These are phyloP conservation scores for Cutaneotrichosporon cutaneum DNA, from an alignment of 1,284 basidiomycete genomes.

Conservation along the genomic window DNA sequence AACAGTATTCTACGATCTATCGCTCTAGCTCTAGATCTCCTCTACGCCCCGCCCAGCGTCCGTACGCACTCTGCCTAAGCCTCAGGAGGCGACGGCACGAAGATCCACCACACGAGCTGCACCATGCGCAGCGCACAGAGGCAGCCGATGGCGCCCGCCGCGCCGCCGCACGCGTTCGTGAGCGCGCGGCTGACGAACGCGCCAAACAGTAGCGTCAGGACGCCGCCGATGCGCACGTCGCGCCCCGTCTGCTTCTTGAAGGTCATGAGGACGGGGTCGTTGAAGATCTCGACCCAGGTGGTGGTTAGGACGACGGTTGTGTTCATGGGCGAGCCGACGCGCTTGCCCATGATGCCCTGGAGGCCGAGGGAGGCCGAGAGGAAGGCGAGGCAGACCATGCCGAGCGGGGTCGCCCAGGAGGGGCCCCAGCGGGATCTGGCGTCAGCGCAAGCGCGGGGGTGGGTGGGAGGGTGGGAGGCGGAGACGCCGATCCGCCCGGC, in stretches of 20 bases:
- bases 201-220: conserved; percentile 67
- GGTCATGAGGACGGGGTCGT: conserved; percentile 70
- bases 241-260: conserved; percentile 59
- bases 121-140: conserved; percentile 65
- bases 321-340: conserved; percentile 73
- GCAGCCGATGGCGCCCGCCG: conserved; percentile 58
- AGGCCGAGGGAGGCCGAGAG: conserved; percentile 74
- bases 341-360: conserved; percentile 72
- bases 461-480: not conserved
- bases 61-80: not conserved
- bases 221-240: conserved; percentile 71
- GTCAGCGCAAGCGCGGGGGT: conserved; percentile 1
- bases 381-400: conserved; percentile 73
- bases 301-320: conserved; percentile 61
- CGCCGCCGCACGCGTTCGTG: conserved; percentile 15
- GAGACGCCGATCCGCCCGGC: not conserved
- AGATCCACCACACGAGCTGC: conserved; percentile 66
- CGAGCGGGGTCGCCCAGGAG: conserved; percentile 65
- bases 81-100: conserved; percentile 55
- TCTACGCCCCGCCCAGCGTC: not conserved
- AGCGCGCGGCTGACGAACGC: conserved; percentile 69
- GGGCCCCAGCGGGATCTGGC: conserved; percentile 55
- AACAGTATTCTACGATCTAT: not conserved
- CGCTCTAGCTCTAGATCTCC: not conserved
- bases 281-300: conserved; percentile 81